Evolutionary conservation across 768 basidiomycete species (phyloP).

Genomic region (Grammothele lineata): DNA sequence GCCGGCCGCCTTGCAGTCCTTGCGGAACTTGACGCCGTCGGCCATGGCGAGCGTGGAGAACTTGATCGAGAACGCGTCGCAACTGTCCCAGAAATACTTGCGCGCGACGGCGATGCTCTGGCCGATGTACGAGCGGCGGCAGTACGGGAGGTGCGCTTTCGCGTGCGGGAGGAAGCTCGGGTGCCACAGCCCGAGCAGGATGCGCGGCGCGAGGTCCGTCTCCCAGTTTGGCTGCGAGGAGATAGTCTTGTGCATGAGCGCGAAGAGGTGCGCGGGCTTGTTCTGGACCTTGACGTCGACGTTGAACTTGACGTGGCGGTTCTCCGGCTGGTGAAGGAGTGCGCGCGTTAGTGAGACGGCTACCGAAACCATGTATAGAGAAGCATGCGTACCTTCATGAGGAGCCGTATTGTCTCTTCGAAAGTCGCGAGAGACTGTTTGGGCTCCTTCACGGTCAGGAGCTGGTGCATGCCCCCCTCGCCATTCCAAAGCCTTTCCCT

Average conservation of each 20-base stretch:
- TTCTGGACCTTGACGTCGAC: conserved; percentile 95
- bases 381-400: conserved; percentile 58
- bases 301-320: conserved; percentile 73
- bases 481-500: conserved; percentile 47
- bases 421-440: conserved; percentile 91
- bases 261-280: conserved; percentile 81
- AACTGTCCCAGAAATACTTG: conserved; percentile 86
- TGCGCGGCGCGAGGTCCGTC: conserved; percentile 69
- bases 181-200: conserved; percentile 86
- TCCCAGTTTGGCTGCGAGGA: conserved; percentile 67
- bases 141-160: conserved; percentile 71
- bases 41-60: conserved; percentile 67
- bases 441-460: conserved; percentile 76
- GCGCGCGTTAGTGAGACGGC: neutral
- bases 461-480: conserved; percentile 59
- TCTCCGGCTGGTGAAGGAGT: conserved; percentile 53
- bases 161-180: conserved; percentile 83
- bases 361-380: too few species aligned
- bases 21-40: conserved; percentile 77
- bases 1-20: conserved; percentile 71
- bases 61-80: conserved; percentile 81
- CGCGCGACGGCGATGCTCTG: conserved; percentile 65
- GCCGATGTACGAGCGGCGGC: conserved; percentile 84
- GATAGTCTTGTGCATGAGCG: conserved; percentile 69
- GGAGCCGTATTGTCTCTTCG: conserved; percentile 69